A percentile compares a stretch with the other conserved stretches of the same genome.
Evolutionary conservation across 176 grass and related monocot genomes (phyloP).

Genomic region (Lolium perenne): DNA sequence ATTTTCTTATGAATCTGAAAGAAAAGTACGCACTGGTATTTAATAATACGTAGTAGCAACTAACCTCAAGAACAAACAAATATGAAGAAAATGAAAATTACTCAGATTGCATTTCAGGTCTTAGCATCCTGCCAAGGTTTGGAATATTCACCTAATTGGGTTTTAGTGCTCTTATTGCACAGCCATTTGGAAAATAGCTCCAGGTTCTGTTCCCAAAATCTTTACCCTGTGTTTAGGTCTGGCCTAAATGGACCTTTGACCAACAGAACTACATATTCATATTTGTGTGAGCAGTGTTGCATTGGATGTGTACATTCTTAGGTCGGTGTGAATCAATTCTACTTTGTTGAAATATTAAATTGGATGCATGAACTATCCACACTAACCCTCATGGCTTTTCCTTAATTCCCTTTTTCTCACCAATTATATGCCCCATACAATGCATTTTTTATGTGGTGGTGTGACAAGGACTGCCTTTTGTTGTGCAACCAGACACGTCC

Average conservation of each 20-base stretch:
- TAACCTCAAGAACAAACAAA: slow-evolving; percentile 24
- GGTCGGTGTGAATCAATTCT: neutral
- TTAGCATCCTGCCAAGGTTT: neutral
- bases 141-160: neutral
- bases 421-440: neutral
- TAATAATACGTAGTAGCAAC: slow-evolving; percentile 17
- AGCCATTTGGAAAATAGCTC: slow-evolving; percentile 4
- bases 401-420: neutral
- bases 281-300: slow-evolving; percentile 7
- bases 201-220: slow-evolving; percentile 1
- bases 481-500: slow-evolving; percentile 77
- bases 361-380: neutral
- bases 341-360: slow-evolving; percentile 34
- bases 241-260: slow-evolving; percentile 13
- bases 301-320: slow-evolving; percentile 11
- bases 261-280: slow-evolving; percentile 12
- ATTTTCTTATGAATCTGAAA: neutral
- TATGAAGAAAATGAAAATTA: slow-evolving; percentile 14
- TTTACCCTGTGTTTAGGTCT: neutral
- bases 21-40: neutral
- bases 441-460: neutral
- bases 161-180: neutral
- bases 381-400: neutral
- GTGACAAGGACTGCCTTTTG: slow-evolving; percentile 26
- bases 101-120: neutral